A percentile compares a stretch with the other conserved stretches of the same genome.
Evolutionary conservation across 495 filamentous ascomycete genomes (phyloP).

Genomic region (Haplographium delicatum): DNA sequence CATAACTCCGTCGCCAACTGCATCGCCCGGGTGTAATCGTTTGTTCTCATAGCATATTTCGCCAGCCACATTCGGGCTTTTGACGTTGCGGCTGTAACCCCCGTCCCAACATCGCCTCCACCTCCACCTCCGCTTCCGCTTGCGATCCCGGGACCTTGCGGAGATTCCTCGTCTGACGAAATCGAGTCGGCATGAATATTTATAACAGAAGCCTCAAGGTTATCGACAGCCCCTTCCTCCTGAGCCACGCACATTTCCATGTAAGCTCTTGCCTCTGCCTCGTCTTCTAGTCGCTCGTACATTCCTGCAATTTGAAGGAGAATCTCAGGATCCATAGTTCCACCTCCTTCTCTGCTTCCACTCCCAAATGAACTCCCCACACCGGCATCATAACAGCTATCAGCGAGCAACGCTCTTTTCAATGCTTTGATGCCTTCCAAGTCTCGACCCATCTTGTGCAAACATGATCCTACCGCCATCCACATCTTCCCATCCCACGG

Average conservation of each 20-base stretch:
- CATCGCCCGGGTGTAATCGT: conserved; percentile 69
- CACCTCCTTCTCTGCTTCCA: conserved; percentile 19
- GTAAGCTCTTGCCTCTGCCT: conserved; percentile 76
- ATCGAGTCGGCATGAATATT: conserved; percentile 24
- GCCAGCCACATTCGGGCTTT: conserved; percentile 95
- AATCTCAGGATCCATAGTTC: conserved; percentile 75
- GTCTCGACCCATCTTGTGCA: conserved; percentile 77
- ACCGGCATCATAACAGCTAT: conserved; percentile 66
- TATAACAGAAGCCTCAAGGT: conserved; percentile 19
- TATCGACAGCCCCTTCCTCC: conserved; percentile 54
- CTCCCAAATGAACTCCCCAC: conserved; percentile 30
- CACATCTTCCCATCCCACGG: conserved; percentile 98
- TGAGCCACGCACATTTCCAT: conserved; percentile 94
- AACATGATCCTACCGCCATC: conserved; percentile 89
- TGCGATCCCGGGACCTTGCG: conserved; percentile 18
- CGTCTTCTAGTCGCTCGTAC: conserved; percentile 72
- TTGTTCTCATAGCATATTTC: conserved; percentile 65
- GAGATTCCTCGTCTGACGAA: conserved; percentile 26
- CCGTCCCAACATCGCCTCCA: conserved; percentile 44
- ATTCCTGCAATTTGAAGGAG: conserved; percentile 84
- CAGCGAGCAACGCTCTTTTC: conserved; percentile 83
- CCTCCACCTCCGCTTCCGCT: conserved; percentile 28
- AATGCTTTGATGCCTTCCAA: conserved; percentile 88
- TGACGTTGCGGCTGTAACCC: conserved; percentile 82
- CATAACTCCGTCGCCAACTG: conserved; percentile 85